Conservation (phyloP, 2,329 filamentous ascomycete species). For the Ramularia endophylla region DNA sequence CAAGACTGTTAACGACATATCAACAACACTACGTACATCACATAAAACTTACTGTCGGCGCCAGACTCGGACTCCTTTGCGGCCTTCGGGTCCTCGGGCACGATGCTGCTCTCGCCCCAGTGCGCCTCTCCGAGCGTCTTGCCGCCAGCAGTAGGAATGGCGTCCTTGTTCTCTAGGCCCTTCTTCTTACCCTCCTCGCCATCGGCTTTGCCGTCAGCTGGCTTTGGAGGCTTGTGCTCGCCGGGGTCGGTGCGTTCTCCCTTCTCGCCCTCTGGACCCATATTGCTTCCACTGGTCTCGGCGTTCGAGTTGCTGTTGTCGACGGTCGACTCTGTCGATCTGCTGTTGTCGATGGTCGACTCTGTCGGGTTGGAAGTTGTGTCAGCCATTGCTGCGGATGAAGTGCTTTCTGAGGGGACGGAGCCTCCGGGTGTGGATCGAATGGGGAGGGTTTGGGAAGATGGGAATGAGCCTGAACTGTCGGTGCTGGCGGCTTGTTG, state of each 20-base stretch:
- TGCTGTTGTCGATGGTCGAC: slow-evolving; percentile 2
- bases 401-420: slow-evolving; percentile 1
- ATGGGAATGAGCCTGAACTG: background rate
- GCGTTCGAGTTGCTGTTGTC: slow-evolving; percentile 2
- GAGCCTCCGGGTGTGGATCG: background rate
- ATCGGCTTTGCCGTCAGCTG: slow-evolving; percentile 7
- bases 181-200: background rate
- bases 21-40: too few species aligned
- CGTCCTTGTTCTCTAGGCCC: slow-evolving; percentile 20
- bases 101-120: slow-evolving; percentile 31
- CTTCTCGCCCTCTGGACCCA: background rate
- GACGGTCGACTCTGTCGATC: slow-evolving; percentile 1
- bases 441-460: slow-evolving; percentile 2
- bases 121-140: slow-evolving; percentile 28
- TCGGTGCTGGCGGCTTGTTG: background rate
- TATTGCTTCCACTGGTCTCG: background rate
- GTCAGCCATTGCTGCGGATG: slow-evolving; percentile 3
- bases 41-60: too few species aligned
- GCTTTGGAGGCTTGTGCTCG: slow-evolving; percentile 10
- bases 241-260: slow-evolving; percentile 2
- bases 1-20: too few species aligned
- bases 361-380: slow-evolving; percentile 1
- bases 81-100: slow-evolving; percentile 25
- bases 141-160: slow-evolving; percentile 31
- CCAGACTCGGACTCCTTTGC: slow-evolving; percentile 1